These are phyloP conservation scores for Sugiyamaella marilandica DNA, from an alignment of 805 yeast species.

Conservation along the genomic window DNA sequence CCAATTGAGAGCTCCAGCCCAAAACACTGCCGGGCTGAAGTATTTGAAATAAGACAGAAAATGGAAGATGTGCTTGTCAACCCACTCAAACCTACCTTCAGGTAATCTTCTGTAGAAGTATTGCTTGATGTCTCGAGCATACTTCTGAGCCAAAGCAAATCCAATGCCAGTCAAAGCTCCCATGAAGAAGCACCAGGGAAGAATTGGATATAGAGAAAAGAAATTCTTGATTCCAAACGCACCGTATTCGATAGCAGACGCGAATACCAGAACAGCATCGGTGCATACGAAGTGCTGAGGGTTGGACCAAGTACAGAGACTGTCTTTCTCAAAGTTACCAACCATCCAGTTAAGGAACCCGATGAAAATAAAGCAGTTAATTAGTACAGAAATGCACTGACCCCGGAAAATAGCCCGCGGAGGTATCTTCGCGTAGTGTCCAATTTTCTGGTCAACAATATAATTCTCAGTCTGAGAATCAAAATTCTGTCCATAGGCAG, in stretches of 20 bases:
- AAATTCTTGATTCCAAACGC: conserved; percentile 22
- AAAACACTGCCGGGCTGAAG: conserved; percentile 38
- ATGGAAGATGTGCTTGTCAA: neutral
- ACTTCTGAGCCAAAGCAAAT: conserved; percentile 23
- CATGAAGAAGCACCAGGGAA: conserved; percentile 45
- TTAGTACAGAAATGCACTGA: conserved; percentile 28
- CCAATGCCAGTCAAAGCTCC: conserved; percentile 28
- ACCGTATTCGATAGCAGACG: conserved; percentile 41
- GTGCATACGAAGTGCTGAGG: conserved; percentile 35
- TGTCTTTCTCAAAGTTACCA: conserved; percentile 28
- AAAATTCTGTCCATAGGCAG: conserved; percentile 51
- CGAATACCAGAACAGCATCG: conserved; percentile 42
- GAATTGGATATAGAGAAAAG: conserved; percentile 31
- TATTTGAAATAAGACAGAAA: conserved; percentile 13
- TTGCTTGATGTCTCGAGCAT: conserved; percentile 2
- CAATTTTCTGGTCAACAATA: conserved; percentile 54
- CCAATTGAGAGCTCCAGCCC: conserved; percentile 42
- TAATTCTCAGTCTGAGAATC: conserved; percentile 57
- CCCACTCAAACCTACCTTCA: neutral
- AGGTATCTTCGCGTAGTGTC: conserved; percentile 43
- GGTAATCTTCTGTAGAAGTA: neutral
- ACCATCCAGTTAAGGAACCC: conserved; percentile 33
- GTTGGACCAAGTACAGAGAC: conserved; percentile 25
- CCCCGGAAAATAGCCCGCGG: conserved; percentile 22
- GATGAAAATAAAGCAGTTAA: conserved; percentile 26